Evolutionary conservation across 371 early-diverging fungal species (phyloP).

Genomic region (Actinomortierella wolfii): DNA sequence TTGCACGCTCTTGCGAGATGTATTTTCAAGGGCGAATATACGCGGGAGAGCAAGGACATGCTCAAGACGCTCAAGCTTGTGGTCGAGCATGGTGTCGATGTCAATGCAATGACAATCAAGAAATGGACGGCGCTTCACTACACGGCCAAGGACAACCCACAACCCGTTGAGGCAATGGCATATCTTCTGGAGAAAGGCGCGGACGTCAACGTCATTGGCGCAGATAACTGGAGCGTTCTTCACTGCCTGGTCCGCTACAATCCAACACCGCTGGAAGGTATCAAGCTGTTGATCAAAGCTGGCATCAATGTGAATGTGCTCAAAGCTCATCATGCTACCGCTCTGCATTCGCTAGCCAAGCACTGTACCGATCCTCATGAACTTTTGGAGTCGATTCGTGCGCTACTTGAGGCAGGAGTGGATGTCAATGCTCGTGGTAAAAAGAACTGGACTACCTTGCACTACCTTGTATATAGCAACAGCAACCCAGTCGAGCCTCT

Average conservation of each 20-base stretch:
- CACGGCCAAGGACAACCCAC: constrained; percentile 46
- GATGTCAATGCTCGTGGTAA: constrained; percentile 44
- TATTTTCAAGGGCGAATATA: constrained; percentile 40
- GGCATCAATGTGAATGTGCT: constrained; percentile 43
- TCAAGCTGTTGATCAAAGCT: constrained; percentile 31
- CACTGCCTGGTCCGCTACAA: constrained; percentile 44
- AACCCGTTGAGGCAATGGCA: constrained; percentile 35
- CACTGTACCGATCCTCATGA: constrained; percentile 41
- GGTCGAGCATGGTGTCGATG: constrained; percentile 39
- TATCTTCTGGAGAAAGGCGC: constrained; percentile 37
- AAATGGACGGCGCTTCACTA: constrained; percentile 43
- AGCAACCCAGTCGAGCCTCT: constrained; percentile 36
- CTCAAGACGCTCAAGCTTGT: constrained; percentile 42
- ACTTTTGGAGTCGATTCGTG: constrained; percentile 34
- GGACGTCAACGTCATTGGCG: constrained; percentile 43
- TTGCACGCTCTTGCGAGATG: constrained; percentile 42
- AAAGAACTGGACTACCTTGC: constrained; percentile 41
- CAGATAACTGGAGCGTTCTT: constrained; percentile 40
- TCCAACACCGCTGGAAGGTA: constrained; percentile 31
- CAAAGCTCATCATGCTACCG: constrained; percentile 39
- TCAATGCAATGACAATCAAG: constrained; percentile 41
- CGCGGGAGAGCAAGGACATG: constrained; percentile 37
- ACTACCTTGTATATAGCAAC: constrained; percentile 42
- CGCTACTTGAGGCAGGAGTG: constrained; percentile 30
- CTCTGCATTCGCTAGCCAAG: constrained; percentile 41